A percentile compares a stretch with the other conserved stretches of the same genome.
Evolutionary conservation across 1,284 basidiomycete species (phyloP).

Genomic region (Dichomitus squalens): DNA sequence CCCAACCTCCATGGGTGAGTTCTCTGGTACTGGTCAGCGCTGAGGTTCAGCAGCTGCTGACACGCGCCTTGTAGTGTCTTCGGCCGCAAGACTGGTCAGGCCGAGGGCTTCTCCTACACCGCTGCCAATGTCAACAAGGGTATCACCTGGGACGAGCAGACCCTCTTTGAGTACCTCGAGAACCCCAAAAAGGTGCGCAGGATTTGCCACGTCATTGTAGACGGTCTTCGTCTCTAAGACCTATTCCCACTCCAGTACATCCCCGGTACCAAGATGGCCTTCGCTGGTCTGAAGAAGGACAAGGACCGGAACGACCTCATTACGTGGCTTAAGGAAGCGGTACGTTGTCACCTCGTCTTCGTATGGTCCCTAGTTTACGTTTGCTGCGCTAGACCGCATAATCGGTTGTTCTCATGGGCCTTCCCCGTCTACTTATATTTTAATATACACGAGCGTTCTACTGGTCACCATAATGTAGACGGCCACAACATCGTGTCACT

Average conservation of each 20-base stretch:
- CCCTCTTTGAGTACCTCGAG: conserved; percentile 93
- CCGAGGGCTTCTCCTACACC: conserved; percentile 89
- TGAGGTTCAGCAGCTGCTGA: conserved; percentile 6
- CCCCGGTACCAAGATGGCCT: conserved; percentile 97
- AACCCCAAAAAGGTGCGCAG: conserved; percentile 90
- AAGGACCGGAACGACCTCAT: conserved; percentile 94
- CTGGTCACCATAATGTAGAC: conserved; percentile 31
- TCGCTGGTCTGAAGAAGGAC: conserved; percentile 96
- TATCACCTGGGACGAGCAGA: conserved; percentile 82
- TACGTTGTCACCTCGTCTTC: conserved; percentile 34
- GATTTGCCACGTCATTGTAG: conserved; percentile 23
- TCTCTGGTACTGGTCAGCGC: neutral
- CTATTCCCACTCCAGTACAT: conserved; percentile 67
- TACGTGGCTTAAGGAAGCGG: conserved; percentile 74
- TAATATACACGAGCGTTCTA: conserved; percentile 20
- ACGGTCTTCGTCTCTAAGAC: neutral
- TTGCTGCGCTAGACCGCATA: conserved; percentile 22
- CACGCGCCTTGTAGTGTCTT: conserved; percentile 51
- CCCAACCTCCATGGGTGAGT: conserved; percentile 92
- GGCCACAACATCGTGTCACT: conserved; percentile 22
- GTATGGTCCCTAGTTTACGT: neutral
- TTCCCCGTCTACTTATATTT: conserved; percentile 10
- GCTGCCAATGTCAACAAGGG: conserved; percentile 97
- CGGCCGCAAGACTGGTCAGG: conserved; percentile 91
- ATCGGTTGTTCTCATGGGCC: conserved; percentile 5